Conservation (phyloP, 2,329 filamentous ascomycete species). For the Blastomyces emzantsi region DNA sequence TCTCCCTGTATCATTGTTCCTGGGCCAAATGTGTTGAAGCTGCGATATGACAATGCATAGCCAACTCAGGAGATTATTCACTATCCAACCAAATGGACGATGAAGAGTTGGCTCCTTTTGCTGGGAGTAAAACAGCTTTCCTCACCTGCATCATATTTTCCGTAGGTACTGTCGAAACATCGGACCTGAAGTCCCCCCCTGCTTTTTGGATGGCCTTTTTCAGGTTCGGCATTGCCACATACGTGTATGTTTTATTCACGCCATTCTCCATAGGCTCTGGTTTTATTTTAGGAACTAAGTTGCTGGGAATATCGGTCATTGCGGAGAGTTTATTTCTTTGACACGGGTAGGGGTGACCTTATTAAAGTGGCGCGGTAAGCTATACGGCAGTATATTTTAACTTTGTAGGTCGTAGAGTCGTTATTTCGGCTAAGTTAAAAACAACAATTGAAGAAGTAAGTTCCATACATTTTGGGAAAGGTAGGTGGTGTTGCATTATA, state of each 20-base stretch:
- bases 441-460: background rate
- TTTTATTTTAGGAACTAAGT: background rate
- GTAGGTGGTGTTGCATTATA: background rate
- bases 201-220: constrained; percentile 13
- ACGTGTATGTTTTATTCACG: background rate
- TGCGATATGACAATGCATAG: background rate
- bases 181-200: constrained; percentile 22
- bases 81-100: background rate
- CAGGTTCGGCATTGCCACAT: constrained; percentile 13
- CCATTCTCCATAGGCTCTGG: background rate
- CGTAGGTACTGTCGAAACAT: constrained; percentile 24
- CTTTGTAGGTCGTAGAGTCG: background rate
- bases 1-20: background rate
- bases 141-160: constrained; percentile 23
- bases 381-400: background rate
- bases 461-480: background rate
- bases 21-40: background rate
- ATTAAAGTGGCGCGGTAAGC: background rate
- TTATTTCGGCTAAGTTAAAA: background rate
- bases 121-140: background rate
- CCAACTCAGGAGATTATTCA: background rate
- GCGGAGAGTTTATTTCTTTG: background rate
- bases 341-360: background rate
- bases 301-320: background rate
- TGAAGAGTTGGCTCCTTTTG: background rate